Evolutionary conservation across 2,329 filamentous ascomycete species (phyloP).

Genomic region (Botryotinia narcissicola): DNA sequence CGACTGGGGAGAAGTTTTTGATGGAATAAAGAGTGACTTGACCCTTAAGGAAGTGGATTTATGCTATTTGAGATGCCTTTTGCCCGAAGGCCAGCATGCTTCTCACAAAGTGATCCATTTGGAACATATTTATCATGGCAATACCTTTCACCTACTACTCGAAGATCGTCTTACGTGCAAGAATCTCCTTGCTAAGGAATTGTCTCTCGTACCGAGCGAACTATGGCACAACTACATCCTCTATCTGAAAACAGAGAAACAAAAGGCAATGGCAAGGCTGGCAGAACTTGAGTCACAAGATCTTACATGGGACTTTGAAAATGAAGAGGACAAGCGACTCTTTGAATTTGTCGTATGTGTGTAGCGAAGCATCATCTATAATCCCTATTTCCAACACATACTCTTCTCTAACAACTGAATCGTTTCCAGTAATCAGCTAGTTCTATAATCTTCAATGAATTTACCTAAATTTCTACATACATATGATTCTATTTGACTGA

Average conservation of each 20-base stretch:
- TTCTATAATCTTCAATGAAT: background rate
- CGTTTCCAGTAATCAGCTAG: background rate
- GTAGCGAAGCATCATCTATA: background rate
- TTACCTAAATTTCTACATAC: background rate
- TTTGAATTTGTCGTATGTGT: background rate
- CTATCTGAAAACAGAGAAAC: background rate
- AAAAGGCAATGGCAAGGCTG: background rate
- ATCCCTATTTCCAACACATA: background rate
- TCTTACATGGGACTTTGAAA: background rate
- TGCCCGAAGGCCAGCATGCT: background rate
- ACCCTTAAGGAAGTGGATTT: background rate
- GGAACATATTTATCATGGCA: background rate
- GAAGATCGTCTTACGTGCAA: background rate
- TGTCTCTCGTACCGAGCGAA: background rate
- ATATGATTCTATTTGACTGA: background rate
- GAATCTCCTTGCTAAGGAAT: background rate
- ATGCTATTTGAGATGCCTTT: fast-evolving
- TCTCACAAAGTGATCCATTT: fast-evolving
- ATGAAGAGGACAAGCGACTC: background rate
- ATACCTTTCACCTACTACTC: background rate
- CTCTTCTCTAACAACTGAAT: background rate
- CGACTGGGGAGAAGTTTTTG: background rate
- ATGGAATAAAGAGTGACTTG: background rate
- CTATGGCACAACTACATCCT: background rate
- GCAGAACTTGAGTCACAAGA: background rate